Evolutionary conservation across 2,329 filamentous ascomycete genomes (phyloP).

Genomic region (Arachnopeziza araneosa): DNA sequence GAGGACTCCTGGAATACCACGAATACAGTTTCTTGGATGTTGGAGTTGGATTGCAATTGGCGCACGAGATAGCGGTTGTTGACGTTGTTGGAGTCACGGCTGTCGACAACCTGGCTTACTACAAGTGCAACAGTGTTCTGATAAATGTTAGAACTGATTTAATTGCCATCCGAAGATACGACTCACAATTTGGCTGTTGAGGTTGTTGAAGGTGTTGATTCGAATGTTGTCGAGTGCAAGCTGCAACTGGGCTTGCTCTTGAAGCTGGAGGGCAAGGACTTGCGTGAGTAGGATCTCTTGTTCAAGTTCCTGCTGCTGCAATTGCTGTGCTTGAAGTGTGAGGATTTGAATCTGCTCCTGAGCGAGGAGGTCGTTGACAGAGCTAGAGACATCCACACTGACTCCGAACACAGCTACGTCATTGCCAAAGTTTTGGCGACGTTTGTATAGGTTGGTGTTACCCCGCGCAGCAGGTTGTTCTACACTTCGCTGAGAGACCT

Average conservation of each 20-base stretch:
- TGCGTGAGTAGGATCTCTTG: constrained; percentile 12
- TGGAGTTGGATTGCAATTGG: constrained; percentile 22
- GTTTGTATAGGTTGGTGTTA: constrained; percentile 13
- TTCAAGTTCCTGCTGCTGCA: constrained; percentile 9
- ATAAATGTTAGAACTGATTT: constrained; percentile 6
- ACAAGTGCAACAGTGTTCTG: constrained; percentile 28
- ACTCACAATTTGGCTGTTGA: constrained; percentile 24
- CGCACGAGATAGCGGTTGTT: constrained; percentile 24
- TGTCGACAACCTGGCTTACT: constrained; percentile 24
- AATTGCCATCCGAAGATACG: background rate
- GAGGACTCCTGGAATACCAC: constrained; percentile 16
- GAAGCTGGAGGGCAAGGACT: constrained; percentile 17
- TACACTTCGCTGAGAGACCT: constrained; percentile 11
- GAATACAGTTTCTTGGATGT: constrained; percentile 11
- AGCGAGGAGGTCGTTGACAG: constrained; percentile 14
- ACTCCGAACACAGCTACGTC: constrained; percentile 7
- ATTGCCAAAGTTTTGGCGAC: constrained; percentile 1
- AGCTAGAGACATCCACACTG: constrained; percentile 10
- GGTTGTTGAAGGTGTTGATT: constrained; percentile 25
- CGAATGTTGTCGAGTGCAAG: constrained; percentile 26
- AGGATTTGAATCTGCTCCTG: constrained; percentile 13
- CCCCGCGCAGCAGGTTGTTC: constrained; percentile 17
- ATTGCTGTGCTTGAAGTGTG: constrained; percentile 4
- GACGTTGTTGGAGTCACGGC: constrained; percentile 14
- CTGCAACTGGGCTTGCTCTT: constrained; percentile 16